Conservation (phyloP, 2,329 filamentous ascomycete species). For the Seiridium cupressi region DNA sequence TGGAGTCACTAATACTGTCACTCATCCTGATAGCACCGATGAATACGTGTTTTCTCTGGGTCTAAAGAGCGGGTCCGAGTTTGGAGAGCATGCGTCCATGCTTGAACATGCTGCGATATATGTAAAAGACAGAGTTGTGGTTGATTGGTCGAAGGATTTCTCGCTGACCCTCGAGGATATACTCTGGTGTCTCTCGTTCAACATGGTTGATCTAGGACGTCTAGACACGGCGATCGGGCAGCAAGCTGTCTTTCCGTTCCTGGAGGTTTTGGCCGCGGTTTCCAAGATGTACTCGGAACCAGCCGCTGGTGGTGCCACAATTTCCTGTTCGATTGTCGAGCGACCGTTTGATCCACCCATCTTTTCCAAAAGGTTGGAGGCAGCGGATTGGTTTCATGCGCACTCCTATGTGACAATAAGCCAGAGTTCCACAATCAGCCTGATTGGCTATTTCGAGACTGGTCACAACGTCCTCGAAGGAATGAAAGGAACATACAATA, state of each 20-base stretch:
- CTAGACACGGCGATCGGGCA: not conserved
- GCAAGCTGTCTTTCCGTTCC: not conserved
- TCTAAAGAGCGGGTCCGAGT: too few relatives aligned
- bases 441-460: not conserved
- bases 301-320: not conserved
- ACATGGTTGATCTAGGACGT: not conserved
- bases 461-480: not conserved
- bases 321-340: not conserved
- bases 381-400: not conserved
- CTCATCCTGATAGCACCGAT: too few relatives aligned
- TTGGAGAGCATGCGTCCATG: too few relatives aligned
- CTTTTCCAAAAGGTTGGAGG: not conserved
- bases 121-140: too few relatives aligned
- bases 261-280: not conserved
- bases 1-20: too few relatives aligned
- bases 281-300: not conserved
- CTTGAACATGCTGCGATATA: not conserved
- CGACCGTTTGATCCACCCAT: not conserved
- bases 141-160: too few relatives aligned
- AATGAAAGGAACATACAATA: not conserved
- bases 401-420: not conserved
- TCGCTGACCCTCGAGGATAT: not conserved
- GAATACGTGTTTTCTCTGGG: too few relatives aligned
- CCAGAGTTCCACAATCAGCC: not conserved
- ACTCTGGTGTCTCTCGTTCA: not conserved